Evolutionary conservation across 176 grass and related monocot species (phyloP), one percentile per base, ranked within the genome.

Genomic region (Otatea glauca): DNA sequence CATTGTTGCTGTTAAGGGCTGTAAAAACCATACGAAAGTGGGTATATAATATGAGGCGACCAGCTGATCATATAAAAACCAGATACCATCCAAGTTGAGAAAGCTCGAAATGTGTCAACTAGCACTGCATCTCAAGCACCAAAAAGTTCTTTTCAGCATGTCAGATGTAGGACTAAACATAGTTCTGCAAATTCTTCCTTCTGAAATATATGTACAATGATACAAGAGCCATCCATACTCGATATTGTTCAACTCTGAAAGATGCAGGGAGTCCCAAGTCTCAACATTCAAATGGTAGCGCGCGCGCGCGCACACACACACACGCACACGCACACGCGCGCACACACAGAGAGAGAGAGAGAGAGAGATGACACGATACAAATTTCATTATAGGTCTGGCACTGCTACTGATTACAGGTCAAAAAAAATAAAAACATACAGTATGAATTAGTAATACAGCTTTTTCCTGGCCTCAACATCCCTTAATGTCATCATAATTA

Each of bases 151-250:
- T 68, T 67, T 38, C 35, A 39, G 65, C 34, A 49, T 32, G 39
- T 9, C 34, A 35, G 32, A 68, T 18, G 65, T 34, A 34, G 47
- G 18, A 14, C 29, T 80, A 23, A 68, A 80, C 6, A 39, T 37
- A 65, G 20, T 68, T 68, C 18, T 54, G 64, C 18, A 68, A 81
- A 54, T 53, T 39, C 1, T 34, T 39, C 20, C 20, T 70, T 42
- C 7, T 42, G 12, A 67, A 68, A 14, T 53, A 23, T 20, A 6
- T 66, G n/a, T 65, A 8, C 10, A 50, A 21, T 21, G 25, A 65
- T 20, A 65, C 61, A 35, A 50, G 48, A 69, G 48, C 47, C 78
- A 69, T 69, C 78, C 21, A 81, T 81, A 81, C 34, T 9, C 6
- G 45, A 67, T 51, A 80, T 21, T 38, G 53, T 48, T 63, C n/a